phyloP scores from a whole-genome alignment of 306 rosid genomes.

The Abrus pulchellus region DNA sequence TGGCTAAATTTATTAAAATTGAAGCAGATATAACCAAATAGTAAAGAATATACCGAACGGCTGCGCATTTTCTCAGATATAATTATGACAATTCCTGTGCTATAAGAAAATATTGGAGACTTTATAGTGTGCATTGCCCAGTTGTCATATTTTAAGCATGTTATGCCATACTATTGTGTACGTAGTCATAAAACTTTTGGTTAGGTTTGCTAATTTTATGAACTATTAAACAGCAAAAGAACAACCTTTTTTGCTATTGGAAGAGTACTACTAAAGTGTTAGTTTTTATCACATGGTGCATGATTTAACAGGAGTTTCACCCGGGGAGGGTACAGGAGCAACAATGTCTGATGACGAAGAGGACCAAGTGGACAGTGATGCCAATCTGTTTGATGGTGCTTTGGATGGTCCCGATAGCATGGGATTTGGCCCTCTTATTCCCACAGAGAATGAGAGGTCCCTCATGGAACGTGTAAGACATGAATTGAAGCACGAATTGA shows the following conservation, averaged over 20 bases:
- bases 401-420: conserved; percentile 83
- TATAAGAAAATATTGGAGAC: conserved; percentile 22
- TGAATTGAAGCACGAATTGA: conserved; percentile 92
- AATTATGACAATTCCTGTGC: conserved; percentile 34
- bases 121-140: conserved; percentile 21
- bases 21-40: neutral
- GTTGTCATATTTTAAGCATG: conserved; percentile 34
- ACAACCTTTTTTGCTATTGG: conserved; percentile 8
- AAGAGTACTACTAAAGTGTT: conserved; percentile 32
- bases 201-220: conserved; percentile 29
- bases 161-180: conserved; percentile 22
- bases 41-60: conserved; percentile 10
- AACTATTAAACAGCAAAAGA: conserved; percentile 23
- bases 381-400: conserved; percentile 80
- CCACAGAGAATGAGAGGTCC: conserved; percentile 97
- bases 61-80: neutral
- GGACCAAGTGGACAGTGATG: conserved; percentile 87
- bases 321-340: conserved; percentile 98
- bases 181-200: conserved; percentile 17
- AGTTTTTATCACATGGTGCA: conserved; percentile 31
- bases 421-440: conserved; percentile 99
- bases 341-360: conserved; percentile 99
- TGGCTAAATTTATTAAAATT: conserved; percentile 23
- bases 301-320: conserved; percentile 80
- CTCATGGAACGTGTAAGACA: conserved; percentile 98